Base-by-base conservation (phyloP, 768 basidiomycete species). In the Lactifluus volemus region DNA sequence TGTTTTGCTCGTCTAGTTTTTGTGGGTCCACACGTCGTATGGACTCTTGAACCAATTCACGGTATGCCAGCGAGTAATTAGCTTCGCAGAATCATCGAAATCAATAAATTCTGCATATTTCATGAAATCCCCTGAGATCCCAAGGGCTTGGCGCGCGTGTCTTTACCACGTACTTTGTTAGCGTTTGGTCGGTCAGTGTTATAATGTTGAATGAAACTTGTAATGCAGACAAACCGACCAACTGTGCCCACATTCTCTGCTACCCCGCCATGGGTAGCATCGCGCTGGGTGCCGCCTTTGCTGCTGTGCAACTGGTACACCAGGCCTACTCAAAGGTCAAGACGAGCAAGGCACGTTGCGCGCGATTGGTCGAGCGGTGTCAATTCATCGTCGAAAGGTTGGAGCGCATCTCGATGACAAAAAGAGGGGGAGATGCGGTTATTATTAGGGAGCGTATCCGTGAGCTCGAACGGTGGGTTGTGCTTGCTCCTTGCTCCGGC, bases 361-460 rank as follows among this genome's bases (percentile, higher is more conserved):
- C 65, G 42, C 64, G 63, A 30, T 59, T 66, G 29, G 65, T 66
- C 44, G 63, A 60, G 42, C 65, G 63, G 10, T 66, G 65, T 38
- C 59, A 66, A 36, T 34, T 57, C 29, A 51, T 64, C 29, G 39
- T 66, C 36, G 63, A 64, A 30, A 60, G 56, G 32, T 36, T 66
- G 15, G 59, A 61, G 53, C 55, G 59, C 21, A 41, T 66, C 44
- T 55, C 59, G 30, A 45, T 21, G 30, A 44, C n/a, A 21, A 44
- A 6, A 15, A 45, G 56, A 30, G 30, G 25, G 15, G 65, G 49
- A 2, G 50, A 52, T 19, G 63, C 58, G 47, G 53, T 30, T 9
- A 47, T 57, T 2, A 44, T 64, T 7, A 41, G 36, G 21, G 63
- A 49, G 15, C 63, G 65, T 19, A 52, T 64, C 2, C 47, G 34